Evolutionary conservation across 768 basidiomycete genomes (phyloP).

Genomic region (Lactarius hengduanensis): DNA sequence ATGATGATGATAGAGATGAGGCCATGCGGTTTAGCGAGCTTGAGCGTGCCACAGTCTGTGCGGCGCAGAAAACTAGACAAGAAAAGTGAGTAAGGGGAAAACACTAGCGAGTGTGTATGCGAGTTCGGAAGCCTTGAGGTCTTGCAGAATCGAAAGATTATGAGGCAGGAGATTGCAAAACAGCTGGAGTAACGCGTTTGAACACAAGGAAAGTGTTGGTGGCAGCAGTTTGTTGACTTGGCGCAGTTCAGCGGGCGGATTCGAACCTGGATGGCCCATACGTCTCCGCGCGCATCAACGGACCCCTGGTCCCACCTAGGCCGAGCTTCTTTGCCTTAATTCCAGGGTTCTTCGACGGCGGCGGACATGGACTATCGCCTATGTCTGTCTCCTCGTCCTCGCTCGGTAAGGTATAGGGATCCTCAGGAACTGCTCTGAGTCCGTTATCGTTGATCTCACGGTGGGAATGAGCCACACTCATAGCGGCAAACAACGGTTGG

Average conservation of each 20-base stretch:
- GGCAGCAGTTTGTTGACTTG: background rate
- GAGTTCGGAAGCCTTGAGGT: background rate
- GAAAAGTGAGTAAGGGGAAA: background rate
- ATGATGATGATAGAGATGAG: conserved; percentile 5
- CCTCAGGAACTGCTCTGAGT: conserved; percentile 65
- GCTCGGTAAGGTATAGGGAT: conserved; percentile 56
- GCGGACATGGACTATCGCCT: conserved; percentile 87
- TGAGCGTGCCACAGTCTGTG: background rate
- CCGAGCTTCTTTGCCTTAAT: conserved; percentile 59
- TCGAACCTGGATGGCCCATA: conserved; percentile 61
- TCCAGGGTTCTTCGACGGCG: conserved; percentile 56
- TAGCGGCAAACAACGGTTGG: conserved; percentile 58
- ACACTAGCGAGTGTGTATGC: background rate
- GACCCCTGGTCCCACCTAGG: conserved; percentile 35
- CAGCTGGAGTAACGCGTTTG: background rate
- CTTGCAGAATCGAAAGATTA: background rate
- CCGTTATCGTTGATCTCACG: conserved; percentile 46
- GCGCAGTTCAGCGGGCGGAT: conserved; percentile 33
- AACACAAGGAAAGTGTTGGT: background rate
- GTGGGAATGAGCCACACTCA: conserved; percentile 63
- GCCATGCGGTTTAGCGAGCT: background rate
- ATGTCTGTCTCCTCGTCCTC: conserved; percentile 78
- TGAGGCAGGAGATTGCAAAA: background rate
- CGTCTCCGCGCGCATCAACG: conserved; percentile 63
- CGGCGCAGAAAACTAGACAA: background rate